These are phyloP conservation scores for Aureobasidium leucospermi DNA, from an alignment of 2,329 filamentous ascomycete species.

Conservation along the genomic window DNA sequence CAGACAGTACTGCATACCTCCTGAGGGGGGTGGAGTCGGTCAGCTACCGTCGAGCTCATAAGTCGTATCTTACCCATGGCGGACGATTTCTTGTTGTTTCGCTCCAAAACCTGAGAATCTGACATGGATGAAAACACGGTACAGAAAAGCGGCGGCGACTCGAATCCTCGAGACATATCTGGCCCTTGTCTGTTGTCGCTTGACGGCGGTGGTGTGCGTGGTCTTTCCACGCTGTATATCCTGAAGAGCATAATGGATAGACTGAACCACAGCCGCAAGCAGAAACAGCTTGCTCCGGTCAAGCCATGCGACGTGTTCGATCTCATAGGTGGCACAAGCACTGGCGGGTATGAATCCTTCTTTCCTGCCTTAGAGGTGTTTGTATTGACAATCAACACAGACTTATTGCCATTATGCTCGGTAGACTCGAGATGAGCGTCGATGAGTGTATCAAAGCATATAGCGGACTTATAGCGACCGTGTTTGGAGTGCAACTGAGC, in stretches of 20 bases:
- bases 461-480: background rate
- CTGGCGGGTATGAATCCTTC: conserved; percentile 27
- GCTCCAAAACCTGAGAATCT: too few species aligned
- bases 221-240: too few species aligned
- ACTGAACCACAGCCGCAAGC: background rate
- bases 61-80: too few species aligned
- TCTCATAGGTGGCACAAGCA: conserved; percentile 35
- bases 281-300: conserved; percentile 9
- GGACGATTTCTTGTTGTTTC: too few species aligned
- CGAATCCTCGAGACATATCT: too few species aligned
- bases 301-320: conserved; percentile 34
- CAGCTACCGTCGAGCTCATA: too few species aligned
- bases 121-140: too few species aligned
- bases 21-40: too few species aligned
- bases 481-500: background rate
- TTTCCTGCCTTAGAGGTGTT: background rate
- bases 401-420: conserved; percentile 20
- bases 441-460: conserved; percentile 17
- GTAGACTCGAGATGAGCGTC: conserved; percentile 18
- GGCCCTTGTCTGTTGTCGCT: too few species aligned
- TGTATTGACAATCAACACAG: background rate
- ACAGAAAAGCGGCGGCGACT: too few species aligned
- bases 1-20: too few species aligned
- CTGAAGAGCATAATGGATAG: background rate
- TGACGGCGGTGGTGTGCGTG: too few species aligned